Conservation (phyloP, 2,329 filamentous ascomycete species). For the Fusarium keratoplasticum region DNA sequence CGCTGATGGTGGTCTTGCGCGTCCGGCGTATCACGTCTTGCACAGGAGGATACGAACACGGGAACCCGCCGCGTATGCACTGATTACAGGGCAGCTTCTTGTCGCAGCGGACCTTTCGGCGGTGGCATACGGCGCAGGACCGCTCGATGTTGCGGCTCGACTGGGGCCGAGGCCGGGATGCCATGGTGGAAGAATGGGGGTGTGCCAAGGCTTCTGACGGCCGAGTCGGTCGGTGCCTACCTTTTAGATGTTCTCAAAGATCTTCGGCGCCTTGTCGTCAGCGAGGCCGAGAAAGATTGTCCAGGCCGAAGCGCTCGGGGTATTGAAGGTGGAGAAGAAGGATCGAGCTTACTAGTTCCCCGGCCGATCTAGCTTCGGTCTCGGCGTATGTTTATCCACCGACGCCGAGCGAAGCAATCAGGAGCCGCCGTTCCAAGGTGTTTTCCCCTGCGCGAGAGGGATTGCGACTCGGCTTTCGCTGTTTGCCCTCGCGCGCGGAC, state of each 20-base stretch:
- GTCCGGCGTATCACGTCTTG: conserved; percentile 41
- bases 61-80: conserved; percentile 62
- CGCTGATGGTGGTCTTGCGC: conserved; percentile 47
- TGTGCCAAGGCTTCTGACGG: neutral
- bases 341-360: neutral
- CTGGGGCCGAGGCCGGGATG: conserved; percentile 23
- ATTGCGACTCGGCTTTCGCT: neutral
- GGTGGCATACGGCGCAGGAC: conserved; percentile 56
- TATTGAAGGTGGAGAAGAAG: conserved; percentile 1
- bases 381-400: neutral
- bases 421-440: neutral
- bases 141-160: conserved; percentile 32
- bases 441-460: neutral
- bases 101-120: conserved; percentile 77
- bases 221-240: neutral
- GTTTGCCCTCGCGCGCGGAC: conserved; percentile 18
- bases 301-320: conserved; percentile 1
- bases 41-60: conserved; percentile 47
- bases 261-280: conserved; percentile 7
- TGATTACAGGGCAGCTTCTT: conserved; percentile 78
- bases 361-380: neutral
- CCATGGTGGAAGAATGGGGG: neutral
- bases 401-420: conserved; percentile 24
- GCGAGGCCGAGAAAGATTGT: neutral
- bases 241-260: neutral